Evolutionary conservation across 2,329 filamentous ascomycete species (phyloP), one percentile per base, ranked within the genome.

Genomic region (Chrysoporthe puriensis): DNA sequence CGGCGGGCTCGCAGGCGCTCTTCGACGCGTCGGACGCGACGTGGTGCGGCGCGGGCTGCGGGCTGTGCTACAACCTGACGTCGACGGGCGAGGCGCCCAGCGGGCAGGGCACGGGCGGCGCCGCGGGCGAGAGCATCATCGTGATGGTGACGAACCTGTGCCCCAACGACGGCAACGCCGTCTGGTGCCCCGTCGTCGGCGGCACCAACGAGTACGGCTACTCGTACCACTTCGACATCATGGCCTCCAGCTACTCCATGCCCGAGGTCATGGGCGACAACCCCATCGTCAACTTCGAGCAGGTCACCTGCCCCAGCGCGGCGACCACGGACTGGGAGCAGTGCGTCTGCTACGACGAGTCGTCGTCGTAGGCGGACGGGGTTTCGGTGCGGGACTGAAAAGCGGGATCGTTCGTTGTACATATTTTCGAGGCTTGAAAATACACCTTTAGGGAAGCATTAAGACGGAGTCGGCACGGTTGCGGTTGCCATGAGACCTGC

Each of bases 91-190:
- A 2, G 4, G 50, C 72, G 42, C 71, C 74, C 4, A 66, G 56
- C 50, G 58, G 62, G 14, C 73, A 73, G 60, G 74, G 74, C 21
- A 64, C 68, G 1, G 73, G 73, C 40, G 73, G 71, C 21, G 70
- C 42, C 16, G 26, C 68, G 13, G 74, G 75, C 18, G 59, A 72
- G 61, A 72, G 69, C 66, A 76, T 76, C 62, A 72, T 71, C 40
- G 74, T 76, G 50, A 75, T 76, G 74, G 74, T 78, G 7, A 78
- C 76, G 42, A 79, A 79, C 64, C 71, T 79, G 13, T 79, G 78
- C 67, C 77, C 78, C 1, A 72, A 77, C 69, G 73, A 71, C 56
- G 75, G 78, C 13, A 79, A 79, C 52, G 72, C 72, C 52, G 69
- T 74, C 69, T 79, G 78, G 78, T 79, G 78, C 66, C 74, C 77